Evolutionary conservation across 306 rosid species (phyloP).

Genomic region (Ochetophila trinervis): DNA sequence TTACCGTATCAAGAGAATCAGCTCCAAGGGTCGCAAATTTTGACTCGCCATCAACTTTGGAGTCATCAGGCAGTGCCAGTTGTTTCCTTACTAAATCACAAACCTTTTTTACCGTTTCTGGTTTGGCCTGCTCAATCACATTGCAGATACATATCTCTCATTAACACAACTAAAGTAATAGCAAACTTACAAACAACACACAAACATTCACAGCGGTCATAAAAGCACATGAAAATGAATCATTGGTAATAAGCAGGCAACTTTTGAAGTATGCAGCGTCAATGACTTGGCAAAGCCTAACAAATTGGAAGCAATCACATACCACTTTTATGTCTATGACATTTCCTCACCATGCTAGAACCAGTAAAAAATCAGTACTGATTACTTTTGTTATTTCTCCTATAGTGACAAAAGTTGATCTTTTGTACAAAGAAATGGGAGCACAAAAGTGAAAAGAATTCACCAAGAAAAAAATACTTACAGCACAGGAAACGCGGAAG

Average conservation of each 20-base stretch:
- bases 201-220: neutral
- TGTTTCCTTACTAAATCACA: conserved; percentile 63
- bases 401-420: no score
- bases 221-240: no score
- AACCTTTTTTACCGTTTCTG: conserved; percentile 63
- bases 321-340: neutral
- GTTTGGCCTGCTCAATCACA: conserved; percentile 59
- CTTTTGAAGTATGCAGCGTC: no score
- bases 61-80: conserved; percentile 58
- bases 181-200: neutral
- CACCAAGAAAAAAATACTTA: conserved; percentile 30
- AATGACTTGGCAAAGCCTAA: neutral
- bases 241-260: no score
- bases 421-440: no score
- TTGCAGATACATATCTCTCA: neutral
- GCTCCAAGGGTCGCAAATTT: conserved; percentile 73
- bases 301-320: neutral
- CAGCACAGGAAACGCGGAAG: conserved; percentile 59
- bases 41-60: conserved; percentile 48
- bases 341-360: neutral
- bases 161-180: neutral
- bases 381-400: neutral
- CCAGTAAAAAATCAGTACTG: neutral
- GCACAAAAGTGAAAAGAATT: conserved; percentile 5
- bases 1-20: conserved; percentile 89